Evolutionary conservation across 129 eudicot species (phyloP), one percentile per base, ranked within the genome.

Genomic region (Solidago caesia): DNA sequence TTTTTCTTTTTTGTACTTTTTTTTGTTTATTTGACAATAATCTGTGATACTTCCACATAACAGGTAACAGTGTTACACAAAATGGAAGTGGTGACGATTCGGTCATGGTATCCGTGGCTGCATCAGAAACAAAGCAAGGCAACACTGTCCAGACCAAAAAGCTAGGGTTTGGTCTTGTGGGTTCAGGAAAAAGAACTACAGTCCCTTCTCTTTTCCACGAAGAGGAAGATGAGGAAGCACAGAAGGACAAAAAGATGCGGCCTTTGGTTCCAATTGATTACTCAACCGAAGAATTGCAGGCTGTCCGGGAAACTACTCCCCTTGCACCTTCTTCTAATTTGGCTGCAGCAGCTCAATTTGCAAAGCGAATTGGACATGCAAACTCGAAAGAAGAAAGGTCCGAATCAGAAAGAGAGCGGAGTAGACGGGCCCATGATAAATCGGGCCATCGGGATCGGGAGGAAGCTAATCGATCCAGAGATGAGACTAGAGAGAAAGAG

Each of bases 261-360:
- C 98, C 98, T 68, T 84, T 94, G 73, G 98, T 94, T 71, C 98
- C 98, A 4, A 91, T 94, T 44, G 98, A 94, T 77, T 94, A 94
- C 85, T 80, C 98, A 60, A 82, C 92, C 5, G 98, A 94, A 80
- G 98, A 94, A 78, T 75, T 87, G 44, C 93, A 90, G 72, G 93
- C 84, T 6, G 88, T 85, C 13, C 89, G 82, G 74, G 70, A 86
- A 60, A 70, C 87, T 7, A 63, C 74, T 29, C 81, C 91, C 45
- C 87, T 82, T n/a, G 82, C 82, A 63, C 80, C 92, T 61, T 65
- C 96, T 58, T 71, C 91, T 26, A 86, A 74, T 75, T 56, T 89
- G 75, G 95, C 81, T 72, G 89, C 96, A 15, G 89, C 97, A 29
- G 85, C 93, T 7, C 96, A 91, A 74, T 79, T 78, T 74, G 93